Evolutionary conservation across 2,329 filamentous ascomycete genomes (phyloP), one percentile per base, ranked within the genome.

Genomic region (Leptographium radiaticola): DNA sequence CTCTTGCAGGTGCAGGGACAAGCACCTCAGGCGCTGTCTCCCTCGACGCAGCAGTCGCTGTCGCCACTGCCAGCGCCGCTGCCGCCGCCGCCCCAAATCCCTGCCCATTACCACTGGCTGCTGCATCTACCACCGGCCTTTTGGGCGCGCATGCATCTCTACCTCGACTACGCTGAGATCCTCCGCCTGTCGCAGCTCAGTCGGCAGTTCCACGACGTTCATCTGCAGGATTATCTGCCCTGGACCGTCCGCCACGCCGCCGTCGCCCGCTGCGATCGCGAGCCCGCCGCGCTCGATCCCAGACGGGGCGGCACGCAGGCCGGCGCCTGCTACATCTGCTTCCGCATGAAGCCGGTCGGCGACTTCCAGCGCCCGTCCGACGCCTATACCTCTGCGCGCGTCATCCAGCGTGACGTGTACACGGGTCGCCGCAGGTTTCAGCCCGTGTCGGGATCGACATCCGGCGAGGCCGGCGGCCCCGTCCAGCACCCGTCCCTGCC

Each of bases 281-380:
- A 51, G 31, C 18, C 49, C 9, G 33, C 9, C 31, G 43, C 46
- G 34, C 43, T 51, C n/a, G 15, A 7, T 1, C 16, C 25, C 12
- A 25, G 12, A 36, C 38, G 7, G 42, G 49, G 13, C 34, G 20
- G 31, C 44, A 16, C 43, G 38, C 47, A 47, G 39, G 36, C 13
- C 13, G 40, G n/a, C 15, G 59, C 50, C 11, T 61, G 60, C 53
- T 61, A 61, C 47, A 53, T 60, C 13, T 61, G 60, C 46, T 61
- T 57, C 38, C 56, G 56, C n/a, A 58, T 61, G 34, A 56, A 56
- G 25, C 15, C 38, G 33, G 20, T 38, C 5, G 49, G 31, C 11
- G 49, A 53, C 7, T 61, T 61, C 31, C 52, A 56, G 43, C n/a
- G 30, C 6, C 36, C 39, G 2, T 8, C 18, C 13, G 45, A 56